Percentiles rank a stretch among this genome's conserved stretches.
These are phyloP conservation scores for Epichloe brachyelytri DNA, from an alignment of 2,329 filamentous ascomycete species.

Conservation along the genomic window DNA sequence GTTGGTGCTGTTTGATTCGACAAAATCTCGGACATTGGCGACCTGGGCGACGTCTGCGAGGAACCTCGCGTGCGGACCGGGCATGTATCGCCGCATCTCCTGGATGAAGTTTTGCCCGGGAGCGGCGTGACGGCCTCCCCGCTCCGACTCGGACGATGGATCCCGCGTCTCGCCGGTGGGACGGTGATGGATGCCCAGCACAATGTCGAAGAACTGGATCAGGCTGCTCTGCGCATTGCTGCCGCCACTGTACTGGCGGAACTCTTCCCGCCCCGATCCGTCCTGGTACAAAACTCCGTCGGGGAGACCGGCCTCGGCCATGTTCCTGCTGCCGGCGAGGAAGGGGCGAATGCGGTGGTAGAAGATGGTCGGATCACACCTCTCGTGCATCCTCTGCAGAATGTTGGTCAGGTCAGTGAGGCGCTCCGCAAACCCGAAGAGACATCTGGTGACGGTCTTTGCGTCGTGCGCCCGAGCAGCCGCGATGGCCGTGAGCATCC, in stretches of 20 bases:
- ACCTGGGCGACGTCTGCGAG: conserved; percentile 65
- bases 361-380: conserved; percentile 87
- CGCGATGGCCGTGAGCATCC: conserved; percentile 79
- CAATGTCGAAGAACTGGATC: conserved; percentile 94
- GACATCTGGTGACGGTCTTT: conserved; percentile 57
- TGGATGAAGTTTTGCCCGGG: conserved; percentile 71
- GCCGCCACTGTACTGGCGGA: conserved; percentile 79
- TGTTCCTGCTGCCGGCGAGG: conserved; percentile 93
- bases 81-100: conserved; percentile 97
- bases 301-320: conserved; percentile 85
- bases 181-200: conserved; percentile 77
- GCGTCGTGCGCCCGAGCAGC: conserved; percentile 62
- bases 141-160: conserved; percentile 21
- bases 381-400: conserved; percentile 84
- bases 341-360: conserved; percentile 95
- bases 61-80: conserved; percentile 80
- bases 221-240: conserved; percentile 95
- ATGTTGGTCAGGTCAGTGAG: conserved; percentile 72
- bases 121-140: conserved; percentile 29
- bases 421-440: conserved; percentile 75
- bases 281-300: conserved; percentile 80
- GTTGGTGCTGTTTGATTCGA: conserved; percentile 49
- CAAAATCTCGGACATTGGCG: conserved; percentile 78
- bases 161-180: conserved; percentile 65
- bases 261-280: conserved; percentile 52